Evolutionary conservation across 23 red algal species (phyloP).

Genomic region (Gracilaria vermiculophylla): DNA sequence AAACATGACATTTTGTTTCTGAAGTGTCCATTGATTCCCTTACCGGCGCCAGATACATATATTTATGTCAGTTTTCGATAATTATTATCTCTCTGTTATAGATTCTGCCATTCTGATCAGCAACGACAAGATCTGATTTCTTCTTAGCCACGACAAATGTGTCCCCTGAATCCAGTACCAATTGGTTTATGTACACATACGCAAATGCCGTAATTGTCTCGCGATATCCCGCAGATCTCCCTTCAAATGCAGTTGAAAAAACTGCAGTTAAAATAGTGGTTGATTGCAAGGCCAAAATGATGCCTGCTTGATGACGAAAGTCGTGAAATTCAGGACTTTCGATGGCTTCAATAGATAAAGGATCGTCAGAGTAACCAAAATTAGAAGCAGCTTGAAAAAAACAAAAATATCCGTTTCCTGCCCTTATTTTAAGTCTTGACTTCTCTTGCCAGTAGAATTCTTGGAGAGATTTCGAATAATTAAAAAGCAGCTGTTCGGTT

Average conservation of each 20-base stretch:
- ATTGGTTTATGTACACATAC: conserved; percentile 22
- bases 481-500: background rate
- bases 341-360: background rate
- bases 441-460: background rate
- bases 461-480: background rate
- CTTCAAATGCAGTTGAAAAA: background rate
- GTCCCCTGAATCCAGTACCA: background rate
- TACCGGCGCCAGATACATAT: too few relatives aligned
- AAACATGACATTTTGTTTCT: too few relatives aligned
- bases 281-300: background rate
- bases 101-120: background rate
- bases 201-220: background rate
- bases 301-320: background rate
- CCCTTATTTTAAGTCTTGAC: background rate
- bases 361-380: background rate
- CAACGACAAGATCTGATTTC: background rate
- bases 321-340: background rate
- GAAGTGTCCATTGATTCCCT: too few relatives aligned
- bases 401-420: background rate
- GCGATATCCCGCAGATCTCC: background rate
- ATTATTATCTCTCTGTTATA: background rate
- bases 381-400: conserved; percentile 23
- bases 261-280: background rate
- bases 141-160: background rate
- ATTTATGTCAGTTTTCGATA: too few relatives aligned